These are phyloP conservation scores for Medicago ruthenica DNA, from an alignment of 306 rosid genomes.

Conservation along the genomic window DNA sequence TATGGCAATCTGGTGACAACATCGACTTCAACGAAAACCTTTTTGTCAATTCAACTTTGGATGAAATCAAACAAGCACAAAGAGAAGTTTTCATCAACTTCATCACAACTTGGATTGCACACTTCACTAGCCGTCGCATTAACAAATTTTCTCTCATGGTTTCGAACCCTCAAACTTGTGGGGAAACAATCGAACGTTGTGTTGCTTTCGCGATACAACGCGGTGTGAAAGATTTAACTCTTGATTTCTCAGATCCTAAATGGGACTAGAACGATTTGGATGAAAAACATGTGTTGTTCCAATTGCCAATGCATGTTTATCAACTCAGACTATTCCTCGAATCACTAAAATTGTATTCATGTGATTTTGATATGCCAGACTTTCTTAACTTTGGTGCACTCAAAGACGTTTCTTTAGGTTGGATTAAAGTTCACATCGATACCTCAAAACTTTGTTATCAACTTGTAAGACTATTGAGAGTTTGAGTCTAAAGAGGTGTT, in stretches of 20 bases:
- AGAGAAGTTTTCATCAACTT: background rate
- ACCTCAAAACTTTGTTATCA: too few species aligned
- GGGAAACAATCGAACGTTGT: background rate
- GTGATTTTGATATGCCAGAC: background rate
- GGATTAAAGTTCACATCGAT: background rate
- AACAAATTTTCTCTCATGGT: conserved; percentile 29
- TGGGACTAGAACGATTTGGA: background rate
- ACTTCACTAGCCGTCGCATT: background rate
- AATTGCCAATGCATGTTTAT: conserved; percentile 4
- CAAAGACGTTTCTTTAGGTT: conserved; percentile 42
- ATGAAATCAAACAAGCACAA: background rate
- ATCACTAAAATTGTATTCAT: conserved; percentile 32
- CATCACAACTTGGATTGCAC: background rate
- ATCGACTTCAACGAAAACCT: background rate
- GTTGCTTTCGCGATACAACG: background rate
- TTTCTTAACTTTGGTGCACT: conserved; percentile 16
- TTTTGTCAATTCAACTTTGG: background rate
- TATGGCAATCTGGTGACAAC: too few species aligned
- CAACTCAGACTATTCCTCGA: background rate
- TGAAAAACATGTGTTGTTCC: background rate
- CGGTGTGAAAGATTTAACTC: background rate
- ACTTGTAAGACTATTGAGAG: too few species aligned
- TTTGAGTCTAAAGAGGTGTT: too few species aligned
- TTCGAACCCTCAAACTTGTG: background rate
- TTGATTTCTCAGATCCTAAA: conserved; percentile 33